Conservation (phyloP, 331 rosid genomes). For the Spiraea crenata region DNA sequence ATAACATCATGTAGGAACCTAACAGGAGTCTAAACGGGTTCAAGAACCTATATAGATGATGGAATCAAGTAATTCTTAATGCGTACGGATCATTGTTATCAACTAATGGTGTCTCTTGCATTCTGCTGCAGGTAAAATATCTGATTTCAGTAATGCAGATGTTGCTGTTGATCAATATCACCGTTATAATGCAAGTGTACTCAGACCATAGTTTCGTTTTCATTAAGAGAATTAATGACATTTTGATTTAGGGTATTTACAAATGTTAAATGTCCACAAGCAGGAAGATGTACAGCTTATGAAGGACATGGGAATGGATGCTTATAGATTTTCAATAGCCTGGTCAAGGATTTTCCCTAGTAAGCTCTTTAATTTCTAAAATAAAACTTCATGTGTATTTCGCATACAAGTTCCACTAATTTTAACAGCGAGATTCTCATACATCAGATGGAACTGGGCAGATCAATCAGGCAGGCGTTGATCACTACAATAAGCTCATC, state of each 20-base stretch:
- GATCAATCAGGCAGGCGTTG: constrained; percentile 78
- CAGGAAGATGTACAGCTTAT: constrained; percentile 85
- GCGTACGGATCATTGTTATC: neutral
- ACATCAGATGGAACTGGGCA: constrained; percentile 70
- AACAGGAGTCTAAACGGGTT: neutral
- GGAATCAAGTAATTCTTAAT: neutral
- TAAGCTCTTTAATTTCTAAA: constrained; percentile 43
- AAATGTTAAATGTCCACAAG: constrained; percentile 9
- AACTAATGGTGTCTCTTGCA: neutral
- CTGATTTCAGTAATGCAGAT: constrained; percentile 77
- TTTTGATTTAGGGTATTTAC: neutral
- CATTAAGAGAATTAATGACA: neutral
- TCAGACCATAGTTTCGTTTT: neutral
- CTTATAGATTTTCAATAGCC: constrained; percentile 88
- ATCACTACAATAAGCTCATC: constrained; percentile 80
- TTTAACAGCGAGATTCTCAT: neutral
- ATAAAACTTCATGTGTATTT: neutral
- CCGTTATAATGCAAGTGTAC: constrained; percentile 50
- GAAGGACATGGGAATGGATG: constrained; percentile 90
- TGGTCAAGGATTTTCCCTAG: constrained; percentile 90
- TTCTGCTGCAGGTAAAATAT: constrained; percentile 52
- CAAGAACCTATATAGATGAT: neutral
- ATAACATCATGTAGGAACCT: neutral
- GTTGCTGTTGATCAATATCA: constrained; percentile 85
- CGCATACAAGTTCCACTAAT: neutral